These are phyloP conservation scores for Cladobotryum mycophilum DNA, from an alignment of 2,329 filamentous ascomycete species.

Conservation along the genomic window DNA sequence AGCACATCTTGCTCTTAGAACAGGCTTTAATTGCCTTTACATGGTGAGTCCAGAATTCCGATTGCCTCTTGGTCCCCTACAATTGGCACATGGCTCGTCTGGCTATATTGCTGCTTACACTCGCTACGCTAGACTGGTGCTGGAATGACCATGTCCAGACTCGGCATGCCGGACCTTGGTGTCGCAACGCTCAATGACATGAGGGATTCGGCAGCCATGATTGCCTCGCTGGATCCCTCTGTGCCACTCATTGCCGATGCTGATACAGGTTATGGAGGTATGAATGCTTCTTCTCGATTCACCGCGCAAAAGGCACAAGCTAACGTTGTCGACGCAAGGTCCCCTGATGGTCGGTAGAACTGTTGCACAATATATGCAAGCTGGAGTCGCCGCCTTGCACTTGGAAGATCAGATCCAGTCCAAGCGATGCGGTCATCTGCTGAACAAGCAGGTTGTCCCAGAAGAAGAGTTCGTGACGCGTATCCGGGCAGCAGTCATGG, in stretches of 20 bases:
- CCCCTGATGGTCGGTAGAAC: slow-evolving; percentile 48
- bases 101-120: background rate
- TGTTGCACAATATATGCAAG: slow-evolving; percentile 44
- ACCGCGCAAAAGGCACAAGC: too few species aligned
- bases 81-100: too few species aligned
- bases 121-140: slow-evolving; percentile 47
- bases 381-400: slow-evolving; percentile 53
- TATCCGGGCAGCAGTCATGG: slow-evolving; percentile 48
- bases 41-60: slow-evolving; percentile 44
- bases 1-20: slow-evolving; percentile 53
- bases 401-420: slow-evolving; percentile 58
- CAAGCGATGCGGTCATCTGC: slow-evolving; percentile 61
- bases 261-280: slow-evolving; percentile 51
- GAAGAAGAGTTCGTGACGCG: slow-evolving; percentile 45
- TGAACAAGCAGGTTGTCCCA: slow-evolving; percentile 53
- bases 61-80: too few species aligned
- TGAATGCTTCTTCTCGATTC: background rate
- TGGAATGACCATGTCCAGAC: slow-evolving; percentile 53
- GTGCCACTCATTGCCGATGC: slow-evolving; percentile 57
- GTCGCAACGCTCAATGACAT: slow-evolving; percentile 58
- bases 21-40: slow-evolving; percentile 60
- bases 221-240: slow-evolving; percentile 49
- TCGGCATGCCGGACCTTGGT: slow-evolving; percentile 59
- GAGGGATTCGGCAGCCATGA: slow-evolving; percentile 57
- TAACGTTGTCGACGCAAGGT: background rate